Evolutionary conservation across 768 basidiomycete genomes (phyloP).

Genomic region (Grammothele lineata): DNA sequence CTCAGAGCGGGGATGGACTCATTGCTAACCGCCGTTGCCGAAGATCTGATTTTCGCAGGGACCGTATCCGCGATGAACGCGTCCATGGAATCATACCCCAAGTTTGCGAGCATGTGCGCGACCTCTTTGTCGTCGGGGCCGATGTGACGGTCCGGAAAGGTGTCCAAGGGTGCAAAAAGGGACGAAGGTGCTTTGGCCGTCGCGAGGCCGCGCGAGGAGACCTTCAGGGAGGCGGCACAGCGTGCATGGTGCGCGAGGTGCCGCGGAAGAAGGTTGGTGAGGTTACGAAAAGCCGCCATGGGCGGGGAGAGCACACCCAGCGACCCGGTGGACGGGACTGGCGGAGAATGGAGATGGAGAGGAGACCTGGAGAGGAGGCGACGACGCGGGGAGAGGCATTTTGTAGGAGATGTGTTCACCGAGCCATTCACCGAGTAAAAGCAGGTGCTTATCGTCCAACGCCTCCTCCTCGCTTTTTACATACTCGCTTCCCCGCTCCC

Average conservation of each 20-base stretch:
- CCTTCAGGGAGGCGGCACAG: conserved; percentile 13
- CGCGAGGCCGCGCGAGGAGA: conserved; percentile 42
- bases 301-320: conserved; percentile 10
- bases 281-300: conserved; percentile 19
- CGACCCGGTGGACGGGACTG: conserved; percentile 7
- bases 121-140: conserved; percentile 87
- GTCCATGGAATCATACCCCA: conserved; percentile 88
- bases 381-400: conserved; percentile 9
- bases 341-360: conserved; percentile 5
- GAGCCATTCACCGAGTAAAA: conserved; percentile 36
- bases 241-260: conserved; percentile 16
- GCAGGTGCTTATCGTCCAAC: conserved; percentile 23
- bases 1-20: conserved; percentile 70
- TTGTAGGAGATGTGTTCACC: conserved; percentile 27
- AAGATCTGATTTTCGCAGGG: conserved; percentile 74
- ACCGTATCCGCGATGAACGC: conserved; percentile 82
- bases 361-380: conserved; percentile 5
- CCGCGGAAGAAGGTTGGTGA: conserved; percentile 15
- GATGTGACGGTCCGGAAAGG: conserved; percentile 86
- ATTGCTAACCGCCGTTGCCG: conserved; percentile 56
- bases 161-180: conserved; percentile 84
- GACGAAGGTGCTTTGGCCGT: conserved; percentile 56
- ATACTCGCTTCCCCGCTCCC: conserved; percentile 9
- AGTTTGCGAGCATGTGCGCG: conserved; percentile 70
- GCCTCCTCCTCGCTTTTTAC: conserved; percentile 15